These are phyloP conservation scores for Pseudogymnoascus sp. DNA, from an alignment of 2,329 filamentous ascomycete species.

Conservation along the genomic window DNA sequence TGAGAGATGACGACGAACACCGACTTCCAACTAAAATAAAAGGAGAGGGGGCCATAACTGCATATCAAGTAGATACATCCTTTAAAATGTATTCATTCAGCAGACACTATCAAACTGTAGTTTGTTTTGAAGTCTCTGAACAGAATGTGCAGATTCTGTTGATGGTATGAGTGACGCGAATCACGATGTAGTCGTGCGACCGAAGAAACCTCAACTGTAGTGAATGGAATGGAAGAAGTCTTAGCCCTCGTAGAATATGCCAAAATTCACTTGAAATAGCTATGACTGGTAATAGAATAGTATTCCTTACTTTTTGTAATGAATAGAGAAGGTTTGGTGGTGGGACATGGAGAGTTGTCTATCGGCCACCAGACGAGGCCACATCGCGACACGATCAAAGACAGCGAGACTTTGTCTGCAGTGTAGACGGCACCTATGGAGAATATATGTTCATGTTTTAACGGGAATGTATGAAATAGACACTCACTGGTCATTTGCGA, in stretches of 20 bases:
- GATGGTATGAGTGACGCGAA: slow-evolving; percentile 8
- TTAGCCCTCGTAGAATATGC: neutral
- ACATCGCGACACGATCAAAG: slow-evolving; percentile 5
- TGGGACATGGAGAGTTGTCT: neutral
- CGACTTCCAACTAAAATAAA: neutral
- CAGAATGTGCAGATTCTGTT: neutral
- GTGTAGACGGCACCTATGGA: neutral
- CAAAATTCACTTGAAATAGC: neutral
- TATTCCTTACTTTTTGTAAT: neutral
- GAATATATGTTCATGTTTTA: neutral
- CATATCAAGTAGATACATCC: neutral
- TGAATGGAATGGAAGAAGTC: neutral
- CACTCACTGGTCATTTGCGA: neutral
- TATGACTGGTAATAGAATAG: neutral
- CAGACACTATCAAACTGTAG: neutral
- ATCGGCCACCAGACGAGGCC: neutral
- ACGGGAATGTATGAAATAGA: neutral
- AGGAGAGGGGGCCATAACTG: neutral
- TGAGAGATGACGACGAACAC: neutral
- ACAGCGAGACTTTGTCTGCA: neutral
- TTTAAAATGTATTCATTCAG: neutral
- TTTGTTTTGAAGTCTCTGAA: neutral
- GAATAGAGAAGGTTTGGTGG: neutral
- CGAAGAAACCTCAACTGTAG: neutral
- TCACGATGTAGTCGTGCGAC: slow-evolving; percentile 2